These are phyloP conservation scores for Thermochaetoides thermophila DNA, from an alignment of 495 filamentous ascomycete genomes.

Conservation along the genomic window DNA sequence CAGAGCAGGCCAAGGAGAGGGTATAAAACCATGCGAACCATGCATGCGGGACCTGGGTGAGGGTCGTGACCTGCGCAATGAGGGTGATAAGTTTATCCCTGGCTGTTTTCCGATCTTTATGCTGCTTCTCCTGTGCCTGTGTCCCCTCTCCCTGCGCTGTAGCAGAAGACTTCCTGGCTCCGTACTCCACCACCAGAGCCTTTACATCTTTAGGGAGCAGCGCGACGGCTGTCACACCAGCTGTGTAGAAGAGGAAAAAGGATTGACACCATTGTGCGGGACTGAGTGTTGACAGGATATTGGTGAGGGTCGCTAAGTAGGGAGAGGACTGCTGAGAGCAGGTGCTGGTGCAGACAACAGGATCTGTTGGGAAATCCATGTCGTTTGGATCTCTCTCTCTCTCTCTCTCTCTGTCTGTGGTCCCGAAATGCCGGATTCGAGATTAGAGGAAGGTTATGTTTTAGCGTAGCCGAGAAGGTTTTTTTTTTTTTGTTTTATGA, in stretches of 20 bases:
- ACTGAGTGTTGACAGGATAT: constrained; percentile 2
- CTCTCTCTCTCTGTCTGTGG: too few species aligned
- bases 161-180: constrained; percentile 22
- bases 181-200: constrained; percentile 32
- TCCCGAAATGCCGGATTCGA: too few species aligned
- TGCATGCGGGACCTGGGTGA: constrained; percentile 55
- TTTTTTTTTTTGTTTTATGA: too few species aligned
- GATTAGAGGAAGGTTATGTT: too few species aligned
- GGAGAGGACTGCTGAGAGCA: too few species aligned
- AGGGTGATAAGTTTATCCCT: constrained; percentile 12
- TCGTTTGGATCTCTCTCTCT: too few species aligned
- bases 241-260: constrained; percentile 30
- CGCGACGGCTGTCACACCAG: constrained; percentile 22
- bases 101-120: constrained; percentile 1
- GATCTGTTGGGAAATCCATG: too few species aligned
- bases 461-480: too few species aligned
- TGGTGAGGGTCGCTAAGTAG: too few species aligned
- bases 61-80: constrained; percentile 19
- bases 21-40: constrained; percentile 87
- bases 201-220: constrained; percentile 24
- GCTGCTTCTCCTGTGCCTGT: not conserved
- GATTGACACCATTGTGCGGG: constrained; percentile 30
- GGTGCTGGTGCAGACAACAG: too few species aligned
- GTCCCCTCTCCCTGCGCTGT: not conserved
- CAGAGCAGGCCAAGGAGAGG: constrained; percentile 48